Percentiles rank a stretch among this genome's conserved stretches.
phyloP scores from a whole-genome alignment of 2,329 filamentous ascomycete genomes.

The Thielaviopsis punctulata region DNA sequence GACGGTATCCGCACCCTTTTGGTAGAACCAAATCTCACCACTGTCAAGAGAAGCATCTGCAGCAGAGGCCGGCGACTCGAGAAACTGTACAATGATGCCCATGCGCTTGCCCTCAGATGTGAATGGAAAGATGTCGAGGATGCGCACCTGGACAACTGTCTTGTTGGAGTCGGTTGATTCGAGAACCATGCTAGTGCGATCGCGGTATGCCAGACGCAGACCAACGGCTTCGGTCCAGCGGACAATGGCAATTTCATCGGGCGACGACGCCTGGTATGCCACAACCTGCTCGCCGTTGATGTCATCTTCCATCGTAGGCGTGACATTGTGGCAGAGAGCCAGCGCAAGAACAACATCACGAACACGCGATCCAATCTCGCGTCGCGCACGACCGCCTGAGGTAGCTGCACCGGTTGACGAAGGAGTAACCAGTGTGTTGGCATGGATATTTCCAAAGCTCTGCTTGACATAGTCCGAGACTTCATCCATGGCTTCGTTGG shows the following conservation, averaged over 20 bases:
- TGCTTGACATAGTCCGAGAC: slow-evolving; percentile 74
- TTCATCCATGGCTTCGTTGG: slow-evolving; percentile 97
- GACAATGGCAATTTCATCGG: slow-evolving; percentile 96
- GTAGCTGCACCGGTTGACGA: slow-evolving; percentile 47
- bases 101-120: slow-evolving; percentile 96
- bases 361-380: slow-evolving; percentile 87
- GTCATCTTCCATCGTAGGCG: slow-evolving; percentile 64
- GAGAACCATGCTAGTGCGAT: slow-evolving; percentile 70
- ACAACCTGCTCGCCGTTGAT: slow-evolving; percentile 60
- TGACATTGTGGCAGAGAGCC: slow-evolving; percentile 92
- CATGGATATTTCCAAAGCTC: slow-evolving; percentile 44
- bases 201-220: slow-evolving; percentile 65
- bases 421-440: slow-evolving; percentile 47
- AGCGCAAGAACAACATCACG: slow-evolving; percentile 84
- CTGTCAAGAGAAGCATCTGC: slow-evolving; percentile 31
- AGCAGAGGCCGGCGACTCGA: slow-evolving; percentile 33
- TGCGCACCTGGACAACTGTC: slow-evolving; percentile 65
- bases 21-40: slow-evolving; percentile 93
- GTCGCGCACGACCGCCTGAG: slow-evolving; percentile 47
- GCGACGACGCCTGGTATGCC: slow-evolving; percentile 90
- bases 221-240: slow-evolving; percentile 90
- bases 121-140: slow-evolving; percentile 91
- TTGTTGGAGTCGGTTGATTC: slow-evolving; percentile 59
- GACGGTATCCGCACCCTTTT: slow-evolving; percentile 95
- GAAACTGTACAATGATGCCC: slow-evolving; percentile 88